Evolutionary conservation across 2,329 filamentous ascomycete genomes (phyloP).

Genomic region (Penicillium fuscoglaucum): DNA sequence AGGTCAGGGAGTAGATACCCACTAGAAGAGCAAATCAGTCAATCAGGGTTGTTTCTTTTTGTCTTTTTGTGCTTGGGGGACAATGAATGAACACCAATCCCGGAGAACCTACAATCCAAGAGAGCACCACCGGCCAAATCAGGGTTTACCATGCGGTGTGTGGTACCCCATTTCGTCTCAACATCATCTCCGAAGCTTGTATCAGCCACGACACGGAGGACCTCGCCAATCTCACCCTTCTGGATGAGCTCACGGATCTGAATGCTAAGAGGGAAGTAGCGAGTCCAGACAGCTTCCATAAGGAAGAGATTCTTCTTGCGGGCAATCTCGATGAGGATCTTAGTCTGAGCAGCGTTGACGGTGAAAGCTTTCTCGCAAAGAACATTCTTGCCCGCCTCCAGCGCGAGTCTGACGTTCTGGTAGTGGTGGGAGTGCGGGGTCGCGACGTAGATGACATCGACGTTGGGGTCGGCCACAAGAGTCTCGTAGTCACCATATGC

Average conservation of each 20-base stretch:
- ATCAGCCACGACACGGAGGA: constrained; percentile 59
- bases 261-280: constrained; percentile 82
- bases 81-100: not conserved
- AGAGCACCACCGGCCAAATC: constrained; percentile 80
- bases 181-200: constrained; percentile 63
- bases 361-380: constrained; percentile 91
- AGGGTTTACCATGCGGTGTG: constrained; percentile 77
- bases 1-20: constrained; percentile 85
- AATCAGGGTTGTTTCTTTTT: not conserved
- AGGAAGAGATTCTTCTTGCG: constrained; percentile 71
- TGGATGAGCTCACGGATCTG: constrained; percentile 59
- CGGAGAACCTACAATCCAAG: constrained; percentile 59
- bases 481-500: constrained; percentile 81
- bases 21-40: constrained; percentile 41
- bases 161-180: constrained; percentile 60
- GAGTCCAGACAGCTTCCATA: constrained; percentile 88
- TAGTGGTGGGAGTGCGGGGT: constrained; percentile 93
- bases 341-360: constrained; percentile 74
- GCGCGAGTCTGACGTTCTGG: constrained; percentile 81
- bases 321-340: constrained; percentile 70
- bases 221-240: constrained; percentile 61
- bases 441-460: constrained; percentile 86
- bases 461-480: constrained; percentile 72
- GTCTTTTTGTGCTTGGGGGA: not conserved
- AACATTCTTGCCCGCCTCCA: constrained; percentile 82